Evolutionary conservation across 441 rosid genomes (phyloP).

Genomic region (Erodium chrysanthum): DNA sequence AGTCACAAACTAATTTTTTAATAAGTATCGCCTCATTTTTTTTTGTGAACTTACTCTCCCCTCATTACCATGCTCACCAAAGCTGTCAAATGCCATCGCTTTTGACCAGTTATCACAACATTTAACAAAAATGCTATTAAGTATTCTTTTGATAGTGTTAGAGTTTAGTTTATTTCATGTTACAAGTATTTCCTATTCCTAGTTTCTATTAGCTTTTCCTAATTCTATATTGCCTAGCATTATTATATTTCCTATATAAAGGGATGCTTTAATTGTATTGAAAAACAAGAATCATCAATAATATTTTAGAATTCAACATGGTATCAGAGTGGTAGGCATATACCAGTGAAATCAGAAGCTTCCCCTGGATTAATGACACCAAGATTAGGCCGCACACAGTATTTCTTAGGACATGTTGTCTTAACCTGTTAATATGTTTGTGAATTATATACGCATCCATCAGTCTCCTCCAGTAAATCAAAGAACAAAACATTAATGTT

Average conservation of each 20-base stretch:
- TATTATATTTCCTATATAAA: no score
- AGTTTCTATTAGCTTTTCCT: no score
- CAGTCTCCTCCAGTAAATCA: background rate
- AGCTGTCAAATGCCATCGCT: background rate
- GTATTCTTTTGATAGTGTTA: background rate
- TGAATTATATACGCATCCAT: background rate
- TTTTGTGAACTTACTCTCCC: background rate
- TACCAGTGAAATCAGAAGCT: conserved; percentile 33
- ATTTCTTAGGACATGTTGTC: conserved; percentile 46
- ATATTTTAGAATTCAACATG: no score
- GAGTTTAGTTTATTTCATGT: no score
- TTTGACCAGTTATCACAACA: background rate
- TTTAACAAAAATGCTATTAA: background rate
- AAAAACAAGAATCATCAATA: no score
- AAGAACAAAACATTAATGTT: background rate
- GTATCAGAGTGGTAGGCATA: no score
- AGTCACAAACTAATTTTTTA: no score
- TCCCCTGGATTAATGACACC: conserved; percentile 37
- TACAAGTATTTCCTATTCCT: no score
- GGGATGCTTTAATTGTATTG: no score
- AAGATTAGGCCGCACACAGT: conserved; percentile 42
- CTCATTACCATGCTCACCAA: background rate
- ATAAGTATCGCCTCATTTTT: background rate
- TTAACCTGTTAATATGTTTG: conserved; percentile 30
- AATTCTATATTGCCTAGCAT: no score